Base-by-base conservation (phyloP, 306 rosid genomes). In the Astragalus glycyphyllos region DNA sequence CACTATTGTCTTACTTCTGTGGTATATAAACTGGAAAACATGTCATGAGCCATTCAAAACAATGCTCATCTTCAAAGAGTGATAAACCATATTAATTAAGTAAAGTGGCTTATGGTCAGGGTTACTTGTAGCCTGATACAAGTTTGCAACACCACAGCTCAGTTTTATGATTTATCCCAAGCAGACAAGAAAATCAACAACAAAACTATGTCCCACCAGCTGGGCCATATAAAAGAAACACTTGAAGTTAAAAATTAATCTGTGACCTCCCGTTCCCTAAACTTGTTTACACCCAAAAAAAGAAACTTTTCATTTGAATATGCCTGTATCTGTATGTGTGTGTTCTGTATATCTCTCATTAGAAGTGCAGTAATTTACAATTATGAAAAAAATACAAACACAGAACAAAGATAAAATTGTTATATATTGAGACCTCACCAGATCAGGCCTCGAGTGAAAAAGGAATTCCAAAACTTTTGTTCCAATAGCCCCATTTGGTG, bases 401-500 rank as follows among this genome's bases (percentile, higher is more conserved):
- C 12, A 32, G 58, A 75, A 41, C 11, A 65, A 51, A 58, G 12
- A 44, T 35, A 58, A 47, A 17, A 66, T 14, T 23, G 58, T 26
- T 23, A 67, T 65, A 60, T 38, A 50, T 45, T 53, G 64, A 74
- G 56, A 54, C 44, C 90, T 87, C 77, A 94, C 97, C 95, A 94
- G 86, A 82, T 94, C 99, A 83, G 99, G 68, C 84, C 96, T 86
- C 8, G 99, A 91, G 82, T 94, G 92, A 82, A 94, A 94, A 77
- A 94, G 96, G 73, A 86, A 94, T 76, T 87, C 80, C 91, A 94
- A 79, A 34, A 94, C 82, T 79, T 72, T 77, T 79, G 99, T 94
- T 75, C 99, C 99, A 75, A 94, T 71, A 49, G 99, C 99, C 57
- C 91, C 96, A 79, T 94, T 94, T 48, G 97, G 95, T 68, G 99